Base-by-base conservation (phyloP, 2,329 filamentous ascomycete genomes). In the Cladosporium phlei region DNA sequence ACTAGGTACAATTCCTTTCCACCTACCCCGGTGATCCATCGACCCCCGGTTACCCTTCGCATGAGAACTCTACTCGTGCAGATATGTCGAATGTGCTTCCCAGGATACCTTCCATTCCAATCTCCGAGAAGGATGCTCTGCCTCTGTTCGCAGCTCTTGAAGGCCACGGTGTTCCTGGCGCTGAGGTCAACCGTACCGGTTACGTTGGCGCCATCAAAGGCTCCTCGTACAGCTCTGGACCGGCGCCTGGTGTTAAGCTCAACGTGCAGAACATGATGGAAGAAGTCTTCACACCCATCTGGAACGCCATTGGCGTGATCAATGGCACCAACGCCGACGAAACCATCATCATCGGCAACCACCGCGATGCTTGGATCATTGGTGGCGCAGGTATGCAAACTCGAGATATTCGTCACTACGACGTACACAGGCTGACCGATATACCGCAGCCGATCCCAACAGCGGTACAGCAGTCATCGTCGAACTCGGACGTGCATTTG, bases 31-130 rank as follows among this genome's bases (percentile, higher is more conserved):
- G 74, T 44, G 75, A 91, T 59, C 87, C 87, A 35, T 88, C 88
- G 1, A 93, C 88, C 0, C 86, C 86, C 10, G 88, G 90, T 5
- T 95, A 94, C 59, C 84, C 88, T 3, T 95, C 88, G 0, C 89
- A 89, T 64, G 85, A 86, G 11, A 88, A 84, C 21, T 85, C 76
- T 14, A 85, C 85, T 12, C 80, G 89, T 25, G 74, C 79, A 44
- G 81, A 87, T 14, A 80, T 81, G 0, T 72, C 82, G 16, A 66
- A 73, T 6, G 75, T 77, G 3, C 86, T 80, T 19, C 85, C 89
- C 0, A 78, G 76, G 2, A 95, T 95, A 48, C 89, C 90, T 0
- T 95, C 89, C 1, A 70, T 95, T 5, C 89, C 89, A 2, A 86
- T 95, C 29, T 95, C 89, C 0, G 95, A 90, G 63, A 67, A 72